Conservation (phyloP, 257 asterid species). For the Thymus quinquecostatus region DNA sequence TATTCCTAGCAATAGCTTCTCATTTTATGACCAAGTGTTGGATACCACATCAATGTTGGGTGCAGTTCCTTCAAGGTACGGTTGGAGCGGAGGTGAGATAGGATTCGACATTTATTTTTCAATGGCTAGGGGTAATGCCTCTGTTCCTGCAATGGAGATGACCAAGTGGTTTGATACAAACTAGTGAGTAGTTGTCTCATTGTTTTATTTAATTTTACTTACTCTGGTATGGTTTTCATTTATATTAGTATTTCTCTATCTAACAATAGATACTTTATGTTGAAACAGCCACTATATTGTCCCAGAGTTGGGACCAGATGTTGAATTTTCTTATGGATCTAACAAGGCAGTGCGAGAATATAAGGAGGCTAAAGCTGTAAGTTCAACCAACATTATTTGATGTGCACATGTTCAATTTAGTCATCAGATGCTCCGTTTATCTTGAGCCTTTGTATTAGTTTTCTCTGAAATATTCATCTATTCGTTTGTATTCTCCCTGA, state of each 20-base stretch:
- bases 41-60: conserved; percentile 86
- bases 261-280: conserved; percentile 5
- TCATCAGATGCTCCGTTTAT: conserved; percentile 22
- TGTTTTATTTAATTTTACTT: neutral
- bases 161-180: conserved; percentile 94
- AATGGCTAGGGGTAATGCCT: conserved; percentile 92
- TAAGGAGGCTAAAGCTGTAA: conserved; percentile 78
- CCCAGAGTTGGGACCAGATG: conserved; percentile 79
- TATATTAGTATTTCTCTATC: conserved; percentile 12
- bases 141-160: conserved; percentile 95
- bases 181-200: conserved; percentile 59
- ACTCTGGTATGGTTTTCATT: conserved; percentile 3
- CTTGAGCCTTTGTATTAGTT: neutral
- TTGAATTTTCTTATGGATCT: conserved; percentile 70
- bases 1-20: conserved; percentile 86
- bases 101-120: conserved; percentile 72
- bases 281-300: conserved; percentile 77
- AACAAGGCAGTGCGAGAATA: conserved; percentile 83
- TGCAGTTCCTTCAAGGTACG: conserved; percentile 79
- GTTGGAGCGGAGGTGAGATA: conserved; percentile 77
- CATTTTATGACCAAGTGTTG: conserved; percentile 82
- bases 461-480: neutral
- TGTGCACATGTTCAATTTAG: neutral
- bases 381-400: conserved; percentile 16
- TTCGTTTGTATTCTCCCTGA: neutral